Conservation (phyloP, 257 asterid genomes). For the Ilex asprella region DNA sequence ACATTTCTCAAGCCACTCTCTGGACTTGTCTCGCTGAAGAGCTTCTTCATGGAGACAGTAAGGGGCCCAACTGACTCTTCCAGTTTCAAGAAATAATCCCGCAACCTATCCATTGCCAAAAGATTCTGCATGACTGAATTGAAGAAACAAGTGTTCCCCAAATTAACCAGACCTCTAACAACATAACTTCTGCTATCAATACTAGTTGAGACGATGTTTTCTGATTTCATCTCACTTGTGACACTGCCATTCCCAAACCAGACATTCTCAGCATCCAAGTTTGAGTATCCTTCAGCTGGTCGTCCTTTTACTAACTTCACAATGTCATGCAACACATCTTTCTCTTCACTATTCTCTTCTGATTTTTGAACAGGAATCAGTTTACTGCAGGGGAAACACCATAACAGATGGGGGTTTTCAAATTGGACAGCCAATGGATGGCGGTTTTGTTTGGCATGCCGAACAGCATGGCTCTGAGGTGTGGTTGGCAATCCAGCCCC, state of each 20-base stretch:
- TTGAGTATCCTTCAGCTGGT: slow-evolving; percentile 33
- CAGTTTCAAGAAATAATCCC: slow-evolving; percentile 45
- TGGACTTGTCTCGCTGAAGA: slow-evolving; percentile 45
- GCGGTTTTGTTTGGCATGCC: slow-evolving; percentile 59
- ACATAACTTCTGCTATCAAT: slow-evolving; percentile 27
- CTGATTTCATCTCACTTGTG: slow-evolving; percentile 36
- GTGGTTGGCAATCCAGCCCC: slow-evolving; percentile 74
- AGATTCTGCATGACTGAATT: slow-evolving; percentile 80
- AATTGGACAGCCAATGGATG: slow-evolving; percentile 66
- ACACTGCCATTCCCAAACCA: slow-evolving; percentile 68
- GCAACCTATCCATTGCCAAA: slow-evolving; percentile 47
- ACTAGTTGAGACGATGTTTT: slow-evolving; percentile 19
- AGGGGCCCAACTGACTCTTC: slow-evolving; percentile 69
- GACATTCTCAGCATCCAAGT: slow-evolving; percentile 56
- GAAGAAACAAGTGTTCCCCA: slow-evolving; percentile 95
- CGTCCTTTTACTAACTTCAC: slow-evolving; percentile 46
- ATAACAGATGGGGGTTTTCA: slow-evolving; percentile 57
- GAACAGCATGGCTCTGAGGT: slow-evolving; percentile 75
- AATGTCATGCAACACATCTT: slow-evolving; percentile 47
- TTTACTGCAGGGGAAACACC: slow-evolving; percentile 67
- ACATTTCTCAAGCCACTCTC: slow-evolving; percentile 42
- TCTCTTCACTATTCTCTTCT: slow-evolving; percentile 38
- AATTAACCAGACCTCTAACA: slow-evolving; percentile 72
- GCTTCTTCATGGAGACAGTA: slow-evolving; percentile 54
- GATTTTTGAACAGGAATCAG: slow-evolving; percentile 40